Evolutionary conservation across 2,329 filamentous ascomycete species (phyloP), one percentile per base, ranked within the genome.

Genomic region (Pyricularia sp.): DNA sequence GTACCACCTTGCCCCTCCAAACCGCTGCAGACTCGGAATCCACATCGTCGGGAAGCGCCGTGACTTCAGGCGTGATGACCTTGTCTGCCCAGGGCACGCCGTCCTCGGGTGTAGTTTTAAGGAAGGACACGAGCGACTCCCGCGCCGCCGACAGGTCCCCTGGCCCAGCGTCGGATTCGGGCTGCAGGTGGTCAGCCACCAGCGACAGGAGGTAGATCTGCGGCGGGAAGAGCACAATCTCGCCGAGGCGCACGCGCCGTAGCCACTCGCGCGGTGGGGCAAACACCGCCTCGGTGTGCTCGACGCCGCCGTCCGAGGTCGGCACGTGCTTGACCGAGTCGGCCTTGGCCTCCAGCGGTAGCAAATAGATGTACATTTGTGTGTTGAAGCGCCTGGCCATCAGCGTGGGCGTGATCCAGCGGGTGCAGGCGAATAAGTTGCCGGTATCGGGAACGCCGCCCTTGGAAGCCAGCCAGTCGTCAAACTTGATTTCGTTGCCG

Each of bases 361-460:
- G 81, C 75, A 96, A 88, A 76, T 96, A 96, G 12, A 97, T 75
- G 76, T 97, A 99, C 93, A 97, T 97, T 73, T 97, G 93, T 0
- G 93, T 97, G 0, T 90, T 91, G 77, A 96, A 99, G 60, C 94
- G 84, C 70, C 88, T 91, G 0, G 86, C 83, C 1, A 88, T 78
- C 67, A 84, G 85, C 0, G 79, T 75, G 0, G 93, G 93, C 2
- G 94, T 97, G 65, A 97, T 82, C 94, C 94, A 97, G 64, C 91
- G 85, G 0, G 93, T 96, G 72, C 96, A 97, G 0, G 93, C 91
- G 8, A 90, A 78, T 3, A 97, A 78, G 49, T 81, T 79, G 1
- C 87, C 87, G 53, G 62, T 61, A 12, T 7, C 91, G 3, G 87
- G 77, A 12, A 80, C 75, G 0, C 83, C 88, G 8, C 83, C 86